A percentile compares a stretch with the other conserved stretches of the same genome.
These are phyloP conservation scores for Herpotrichia juniperi DNA, from an alignment of 2,329 filamentous ascomycete species.

Conservation along the genomic window DNA sequence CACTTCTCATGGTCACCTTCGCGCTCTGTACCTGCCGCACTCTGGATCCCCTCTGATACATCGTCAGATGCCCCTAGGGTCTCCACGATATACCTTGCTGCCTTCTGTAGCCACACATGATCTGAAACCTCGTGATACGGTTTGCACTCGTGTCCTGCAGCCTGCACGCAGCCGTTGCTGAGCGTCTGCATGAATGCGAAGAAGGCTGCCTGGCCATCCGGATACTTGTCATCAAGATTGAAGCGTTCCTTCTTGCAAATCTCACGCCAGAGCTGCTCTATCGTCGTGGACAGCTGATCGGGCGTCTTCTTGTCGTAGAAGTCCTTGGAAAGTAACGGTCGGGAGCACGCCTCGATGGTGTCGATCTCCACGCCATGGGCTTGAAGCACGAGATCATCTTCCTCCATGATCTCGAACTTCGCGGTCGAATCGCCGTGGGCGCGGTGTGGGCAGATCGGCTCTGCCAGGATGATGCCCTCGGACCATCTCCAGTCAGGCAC, in stretches of 20 bases:
- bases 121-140: background rate
- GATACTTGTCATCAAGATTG: background rate
- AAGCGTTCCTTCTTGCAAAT: background rate
- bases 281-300: background rate
- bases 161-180: background rate
- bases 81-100: no score
- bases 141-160: background rate
- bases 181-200: background rate
- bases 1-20: no score
- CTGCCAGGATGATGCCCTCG: background rate
- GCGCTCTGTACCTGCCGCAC: no score
- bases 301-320: background rate
- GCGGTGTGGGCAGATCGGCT: background rate
- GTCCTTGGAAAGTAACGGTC: background rate
- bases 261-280: background rate
- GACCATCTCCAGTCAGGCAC: background rate
- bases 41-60: no score
- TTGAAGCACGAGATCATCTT: background rate
- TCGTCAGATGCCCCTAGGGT: no score
- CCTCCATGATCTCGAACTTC: background rate
- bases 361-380: background rate
- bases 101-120: background rate
- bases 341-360: background rate
- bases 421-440: background rate
- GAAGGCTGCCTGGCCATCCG: background rate